A percentile compares a stretch with the other conserved stretches of the same genome.
These are phyloP conservation scores for Lactuca saligna DNA, from an alignment of 129 eudicot species.

Conservation along the genomic window DNA sequence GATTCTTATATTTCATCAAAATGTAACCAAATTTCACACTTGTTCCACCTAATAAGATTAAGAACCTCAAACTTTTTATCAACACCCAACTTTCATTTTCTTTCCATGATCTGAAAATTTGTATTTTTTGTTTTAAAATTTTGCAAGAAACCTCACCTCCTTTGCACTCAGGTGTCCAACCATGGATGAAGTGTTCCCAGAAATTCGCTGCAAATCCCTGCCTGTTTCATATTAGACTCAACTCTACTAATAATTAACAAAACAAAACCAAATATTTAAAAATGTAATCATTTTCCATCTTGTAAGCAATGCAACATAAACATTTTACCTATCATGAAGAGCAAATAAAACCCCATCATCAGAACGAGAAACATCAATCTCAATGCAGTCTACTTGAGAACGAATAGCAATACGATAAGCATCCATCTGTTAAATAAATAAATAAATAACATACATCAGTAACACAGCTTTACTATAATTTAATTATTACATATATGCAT, in stretches of 20 bases:
- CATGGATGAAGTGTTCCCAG: conserved; percentile 75
- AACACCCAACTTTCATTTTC: neutral
- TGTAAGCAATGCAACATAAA: conserved; percentile 1
- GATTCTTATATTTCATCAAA: too few species aligned
- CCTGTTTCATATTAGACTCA: conserved; percentile 72
- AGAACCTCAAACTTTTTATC: too few species aligned
- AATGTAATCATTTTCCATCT: conserved; percentile 15
- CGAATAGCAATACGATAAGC: conserved; percentile 73
- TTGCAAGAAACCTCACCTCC: conserved; percentile 57
- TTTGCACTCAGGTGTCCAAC: conserved; percentile 68
- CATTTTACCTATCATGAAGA: conserved; percentile 83
- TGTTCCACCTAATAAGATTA: too few species aligned
- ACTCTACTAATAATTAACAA: conserved; percentile 36
- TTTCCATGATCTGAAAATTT: too few species aligned
- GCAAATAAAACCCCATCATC: conserved; percentile 90
- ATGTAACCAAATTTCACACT: neutral
- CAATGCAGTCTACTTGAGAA: conserved; percentile 87
- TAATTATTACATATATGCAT: neutral
- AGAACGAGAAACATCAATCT: conserved; percentile 97
- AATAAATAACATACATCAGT: neutral
- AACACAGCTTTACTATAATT: neutral
- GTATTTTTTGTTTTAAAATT: too few species aligned
- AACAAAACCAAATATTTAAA: neutral
- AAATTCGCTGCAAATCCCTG: conserved; percentile 97
- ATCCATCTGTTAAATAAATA: conserved; percentile 53